phyloP scores from a whole-genome alignment of 2,329 filamentous ascomycete genomes.

The Aureobasidium leucospermi region DNA sequence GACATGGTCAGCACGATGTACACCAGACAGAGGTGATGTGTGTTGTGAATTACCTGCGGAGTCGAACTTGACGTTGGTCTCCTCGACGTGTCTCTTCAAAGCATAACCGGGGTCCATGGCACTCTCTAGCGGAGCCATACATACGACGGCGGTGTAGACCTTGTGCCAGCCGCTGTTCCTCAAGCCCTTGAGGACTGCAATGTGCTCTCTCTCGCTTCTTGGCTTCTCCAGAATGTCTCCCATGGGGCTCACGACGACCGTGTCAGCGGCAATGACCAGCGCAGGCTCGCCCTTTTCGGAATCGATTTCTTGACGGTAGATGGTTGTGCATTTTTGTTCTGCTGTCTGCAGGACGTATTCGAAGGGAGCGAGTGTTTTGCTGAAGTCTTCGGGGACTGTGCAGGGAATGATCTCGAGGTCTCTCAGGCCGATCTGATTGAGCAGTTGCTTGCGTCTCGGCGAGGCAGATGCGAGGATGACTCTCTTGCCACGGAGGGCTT shows the following conservation, averaged over 20 bases:
- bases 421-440: slow-evolving; percentile 68
- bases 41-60: slow-evolving; percentile 35
- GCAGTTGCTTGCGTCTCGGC: slow-evolving; percentile 72
- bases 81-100: slow-evolving; percentile 73
- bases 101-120: slow-evolving; percentile 79
- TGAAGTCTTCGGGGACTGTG: slow-evolving; percentile 73
- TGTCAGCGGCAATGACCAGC: slow-evolving; percentile 85
- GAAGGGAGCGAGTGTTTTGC: slow-evolving; percentile 71
- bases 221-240: slow-evolving; percentile 90
- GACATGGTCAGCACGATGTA: neutral
- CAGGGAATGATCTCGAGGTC: slow-evolving; percentile 82
- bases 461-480: slow-evolving; percentile 88
- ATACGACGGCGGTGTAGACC: slow-evolving; percentile 78
- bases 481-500: slow-evolving; percentile 66
- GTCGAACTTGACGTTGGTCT: slow-evolving; percentile 87
- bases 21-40: neutral
- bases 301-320: slow-evolving; percentile 56
- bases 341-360: slow-evolving; percentile 91
- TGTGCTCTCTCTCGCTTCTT: slow-evolving; percentile 69
- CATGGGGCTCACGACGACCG: slow-evolving; percentile 72
- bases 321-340: slow-evolving; percentile 69
- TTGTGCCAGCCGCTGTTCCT: slow-evolving; percentile 57
- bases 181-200: slow-evolving; percentile 74
- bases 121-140: slow-evolving; percentile 74
- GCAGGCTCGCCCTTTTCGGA: slow-evolving; percentile 62